Evolutionary conservation across 306 rosid genomes (phyloP).

Genomic region (Prunus armeniaca): DNA sequence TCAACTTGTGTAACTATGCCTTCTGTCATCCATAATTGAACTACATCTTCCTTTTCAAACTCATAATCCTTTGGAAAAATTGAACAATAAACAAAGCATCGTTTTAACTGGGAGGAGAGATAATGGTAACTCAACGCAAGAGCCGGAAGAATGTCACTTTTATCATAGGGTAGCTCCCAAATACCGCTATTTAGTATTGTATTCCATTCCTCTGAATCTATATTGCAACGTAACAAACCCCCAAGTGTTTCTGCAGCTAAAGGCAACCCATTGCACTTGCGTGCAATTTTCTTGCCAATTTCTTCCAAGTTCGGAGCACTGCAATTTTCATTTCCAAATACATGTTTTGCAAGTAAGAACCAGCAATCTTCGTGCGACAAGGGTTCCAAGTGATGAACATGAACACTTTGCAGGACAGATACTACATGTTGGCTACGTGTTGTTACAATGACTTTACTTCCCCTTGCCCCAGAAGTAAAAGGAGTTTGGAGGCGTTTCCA

Average conservation of each 20-base stretch:
- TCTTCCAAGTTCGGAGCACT: background rate
- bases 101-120: accelerated
- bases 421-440: accelerated
- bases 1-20: background rate
- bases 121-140: too few relatives aligned
- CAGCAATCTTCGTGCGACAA: too few relatives aligned
- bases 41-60: background rate
- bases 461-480: too few relatives aligned
- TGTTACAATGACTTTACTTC: too few relatives aligned
- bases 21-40: conserved; percentile 19
- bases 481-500: too few relatives aligned
- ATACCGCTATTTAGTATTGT: background rate
- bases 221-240: too few relatives aligned
- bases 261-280: too few relatives aligned
- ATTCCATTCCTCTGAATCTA: background rate
- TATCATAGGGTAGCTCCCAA: background rate
- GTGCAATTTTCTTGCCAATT: background rate
- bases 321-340: too few relatives aligned
- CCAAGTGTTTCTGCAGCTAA: too few relatives aligned
- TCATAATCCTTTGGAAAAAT: background rate
- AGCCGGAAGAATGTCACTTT: background rate
- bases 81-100: too few relatives aligned
- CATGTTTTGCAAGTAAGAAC: too few relatives aligned
- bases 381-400: accelerated
- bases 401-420: too few relatives aligned